Conservation (phyloP, 306 rosid species). For the Trichosanthes cucumerina region DNA sequence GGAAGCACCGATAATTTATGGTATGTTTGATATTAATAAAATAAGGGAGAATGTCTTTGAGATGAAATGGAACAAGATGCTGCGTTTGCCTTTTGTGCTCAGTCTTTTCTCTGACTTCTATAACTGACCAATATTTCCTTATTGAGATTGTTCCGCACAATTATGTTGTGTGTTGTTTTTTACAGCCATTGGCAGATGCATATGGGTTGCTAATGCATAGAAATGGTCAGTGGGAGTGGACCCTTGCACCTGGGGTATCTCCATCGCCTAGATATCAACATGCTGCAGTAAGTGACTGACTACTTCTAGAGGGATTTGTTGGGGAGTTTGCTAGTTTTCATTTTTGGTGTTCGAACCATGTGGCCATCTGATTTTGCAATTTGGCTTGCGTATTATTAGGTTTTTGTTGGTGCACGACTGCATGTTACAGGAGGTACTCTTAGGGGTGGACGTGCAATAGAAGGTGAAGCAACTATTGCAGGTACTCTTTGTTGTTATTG, state of each 20-base stretch:
- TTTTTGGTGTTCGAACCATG: not conserved
- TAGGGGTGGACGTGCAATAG: constrained; percentile 88
- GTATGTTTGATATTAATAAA: not conserved
- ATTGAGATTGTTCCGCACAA: not conserved
- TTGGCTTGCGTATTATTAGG: constrained; percentile 39
- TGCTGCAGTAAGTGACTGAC: constrained; percentile 75
- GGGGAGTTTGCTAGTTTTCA: not conserved
- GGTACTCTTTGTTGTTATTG: constrained; percentile 33
- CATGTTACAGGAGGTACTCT: constrained; percentile 98
- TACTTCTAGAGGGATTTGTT: not conserved
- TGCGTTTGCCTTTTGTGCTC: not conserved
- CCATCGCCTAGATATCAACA: constrained; percentile 96
- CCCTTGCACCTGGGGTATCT: constrained; percentile 99
- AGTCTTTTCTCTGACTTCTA: not conserved
- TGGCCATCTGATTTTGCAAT: constrained; percentile 1
- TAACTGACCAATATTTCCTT: not conserved
- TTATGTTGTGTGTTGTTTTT: constrained; percentile 17
- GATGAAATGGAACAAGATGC: not conserved
- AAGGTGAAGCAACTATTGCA: constrained; percentile 91
- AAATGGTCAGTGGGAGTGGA: constrained; percentile 99
- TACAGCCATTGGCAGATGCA: constrained; percentile 87
- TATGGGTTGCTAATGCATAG: constrained; percentile 97
- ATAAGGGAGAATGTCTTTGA: not conserved
- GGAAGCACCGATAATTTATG: not conserved
- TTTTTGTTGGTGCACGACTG: constrained; percentile 94